A percentile compares a stretch with the other conserved stretches of the same genome.
These are phyloP conservation scores for Saccharomycopsis babjevae DNA, from an alignment of 805 yeast species.

Conservation along the genomic window DNA sequence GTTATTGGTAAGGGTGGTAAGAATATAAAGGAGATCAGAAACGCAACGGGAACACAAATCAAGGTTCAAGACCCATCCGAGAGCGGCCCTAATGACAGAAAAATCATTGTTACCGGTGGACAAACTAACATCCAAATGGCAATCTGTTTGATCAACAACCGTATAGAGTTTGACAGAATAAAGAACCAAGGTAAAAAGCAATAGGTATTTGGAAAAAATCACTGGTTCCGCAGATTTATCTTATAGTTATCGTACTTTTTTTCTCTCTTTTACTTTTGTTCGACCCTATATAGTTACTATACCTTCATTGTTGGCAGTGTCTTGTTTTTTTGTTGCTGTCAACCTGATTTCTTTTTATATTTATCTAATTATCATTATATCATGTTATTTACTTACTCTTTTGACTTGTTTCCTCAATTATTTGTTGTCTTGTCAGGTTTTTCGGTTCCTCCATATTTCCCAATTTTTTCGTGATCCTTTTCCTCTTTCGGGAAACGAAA, in stretches of 20 bases:
- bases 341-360: not conserved
- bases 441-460: not conserved
- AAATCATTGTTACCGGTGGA: slow-evolving; percentile 58
- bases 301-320: not conserved
- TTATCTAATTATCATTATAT: not conserved
- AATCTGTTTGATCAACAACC: slow-evolving; percentile 57
- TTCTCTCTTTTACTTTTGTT: not conserved
- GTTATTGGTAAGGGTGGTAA: slow-evolving; percentile 84
- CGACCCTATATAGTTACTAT: not conserved
- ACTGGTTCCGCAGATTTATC: not conserved
- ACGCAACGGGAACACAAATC: slow-evolving; percentile 65
- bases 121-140: slow-evolving; percentile 64
- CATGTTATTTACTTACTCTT: not conserved
- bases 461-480: not conserved
- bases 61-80: slow-evolving; percentile 52
- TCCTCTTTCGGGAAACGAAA: not conserved
- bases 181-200: slow-evolving; percentile 17
- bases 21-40: slow-evolving; percentile 67
- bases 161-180: slow-evolving; percentile 56
- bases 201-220: not conserved
- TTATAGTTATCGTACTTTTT: not conserved
- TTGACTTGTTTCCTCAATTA: not conserved
- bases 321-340: not conserved
- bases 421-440: not conserved
- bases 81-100: slow-evolving; percentile 43